Evolutionary conservation across 2,329 filamentous ascomycete genomes (phyloP), one percentile per base, ranked within the genome.

Genomic region (Fusarium staphyleae): DNA sequence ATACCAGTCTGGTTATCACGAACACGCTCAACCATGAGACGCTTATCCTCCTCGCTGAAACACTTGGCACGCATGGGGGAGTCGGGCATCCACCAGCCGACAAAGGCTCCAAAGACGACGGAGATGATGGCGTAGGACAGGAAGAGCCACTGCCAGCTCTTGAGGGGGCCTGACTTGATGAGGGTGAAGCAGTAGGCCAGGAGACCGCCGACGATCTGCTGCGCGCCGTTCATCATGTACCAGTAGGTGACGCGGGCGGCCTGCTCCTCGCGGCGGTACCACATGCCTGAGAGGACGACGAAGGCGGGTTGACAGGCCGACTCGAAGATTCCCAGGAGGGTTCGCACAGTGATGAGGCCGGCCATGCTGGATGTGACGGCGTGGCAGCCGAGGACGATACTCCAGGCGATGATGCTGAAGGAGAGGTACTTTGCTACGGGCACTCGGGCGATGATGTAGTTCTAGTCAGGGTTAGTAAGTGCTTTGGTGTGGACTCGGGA

Each of bases 211-310:
- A 90, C 85, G 43, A 90, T 87, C 66, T 90, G 87, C 67, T 90
- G 87, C 1, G 78, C 80, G 2, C 88, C 87, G 67, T 90, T 91
- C 86, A 90, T 90, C 84, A 89, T 42, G 15, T 78, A 84, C 87
- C 87, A 90, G 70, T 85, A 88, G 0, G 85, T 87, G 3, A 89
- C 85, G 5, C 84, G 81, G 1, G 80, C 70, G 0, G 90, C 87
- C 66, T 90, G 88, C 63, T 90, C 87, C 48, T 87, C 81, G 28
- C 86, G 78, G 54, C 82, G 84, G 70, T 90, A 90, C 87, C 87
- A 90, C 77, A 88, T 88, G 28, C 81, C 78, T 0, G 82, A 87
- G 48, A 90, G 77, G 44, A 90, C 75, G 22, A 90, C 75, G 63
- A 90, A 90, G 3, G 81, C 78, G 0, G 88, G 88, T 68, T 89